These are phyloP conservation scores for Raffaelea ambrosiae DNA, from an alignment of 2,329 filamentous ascomycete genomes.

Conservation along the genomic window DNA sequence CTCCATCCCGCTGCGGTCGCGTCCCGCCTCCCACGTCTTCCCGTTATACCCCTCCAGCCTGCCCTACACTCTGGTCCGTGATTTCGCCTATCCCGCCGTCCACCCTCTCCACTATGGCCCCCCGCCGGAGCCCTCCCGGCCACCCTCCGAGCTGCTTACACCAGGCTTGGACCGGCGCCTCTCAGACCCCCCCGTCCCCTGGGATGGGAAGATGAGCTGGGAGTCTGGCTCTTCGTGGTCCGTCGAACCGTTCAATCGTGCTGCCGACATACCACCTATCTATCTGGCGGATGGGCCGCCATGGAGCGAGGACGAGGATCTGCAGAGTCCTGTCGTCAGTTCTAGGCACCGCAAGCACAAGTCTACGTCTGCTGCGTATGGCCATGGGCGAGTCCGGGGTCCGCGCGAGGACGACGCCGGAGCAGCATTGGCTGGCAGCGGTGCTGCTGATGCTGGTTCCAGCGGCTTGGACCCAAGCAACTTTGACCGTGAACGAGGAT, in stretches of 20 bases:
- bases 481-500: constrained; percentile 55
- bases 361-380: constrained; percentile 47
- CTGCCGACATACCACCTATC: constrained; percentile 69
- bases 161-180: constrained; percentile 53
- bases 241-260: constrained; percentile 46
- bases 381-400: constrained; percentile 36
- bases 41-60: constrained; percentile 79
- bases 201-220: constrained; percentile 61
- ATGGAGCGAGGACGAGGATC: constrained; percentile 91
- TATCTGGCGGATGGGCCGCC: constrained; percentile 83
- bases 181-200: constrained; percentile 71
- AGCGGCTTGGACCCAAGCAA: constrained; percentile 38
- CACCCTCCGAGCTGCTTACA: constrained; percentile 75
- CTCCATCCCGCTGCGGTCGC: constrained; percentile 61
- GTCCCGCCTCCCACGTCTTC: constrained; percentile 73
- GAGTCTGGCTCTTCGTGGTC: constrained; percentile 37
- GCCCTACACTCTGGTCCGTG: constrained; percentile 80
- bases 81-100: constrained; percentile 81
- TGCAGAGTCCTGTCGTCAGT: constrained; percentile 83
- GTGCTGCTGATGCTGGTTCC: constrained; percentile 20
- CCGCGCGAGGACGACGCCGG: constrained; percentile 25
- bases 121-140: constrained; percentile 61
- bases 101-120: constrained; percentile 93
- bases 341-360: constrained; percentile 82
- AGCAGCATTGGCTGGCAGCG: neutral